A percentile compares a stretch with the other conserved stretches of the same genome.
Evolutionary conservation across 371 early-diverging fungal species (phyloP).

Genomic region (Entomophthora muscae): DNA sequence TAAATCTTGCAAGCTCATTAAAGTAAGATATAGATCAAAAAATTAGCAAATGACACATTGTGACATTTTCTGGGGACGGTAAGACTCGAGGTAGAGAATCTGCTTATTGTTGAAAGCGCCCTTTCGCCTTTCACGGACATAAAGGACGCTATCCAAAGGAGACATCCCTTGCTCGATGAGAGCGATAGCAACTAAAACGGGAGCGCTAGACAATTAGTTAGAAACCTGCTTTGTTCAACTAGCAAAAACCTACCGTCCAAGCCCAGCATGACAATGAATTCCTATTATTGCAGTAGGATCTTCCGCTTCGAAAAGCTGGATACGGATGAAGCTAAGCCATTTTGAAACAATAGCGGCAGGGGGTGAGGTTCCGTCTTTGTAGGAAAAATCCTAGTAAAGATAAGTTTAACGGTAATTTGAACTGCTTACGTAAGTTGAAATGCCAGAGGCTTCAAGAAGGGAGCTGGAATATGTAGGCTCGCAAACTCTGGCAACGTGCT

Average conservation of each 20-base stretch:
- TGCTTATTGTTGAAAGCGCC: slow-evolving; percentile 72
- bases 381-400: neutral
- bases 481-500: slow-evolving; percentile 75
- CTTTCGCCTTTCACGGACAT: slow-evolving; percentile 48
- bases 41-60: slow-evolving; percentile 11
- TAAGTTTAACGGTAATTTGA: slow-evolving; percentile 18
- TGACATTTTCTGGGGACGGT: slow-evolving; percentile 18
- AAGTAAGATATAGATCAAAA: no score
- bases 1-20: no score
- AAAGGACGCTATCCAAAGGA: slow-evolving; percentile 57
- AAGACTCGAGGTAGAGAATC: slow-evolving; percentile 47
- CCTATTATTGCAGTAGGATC: slow-evolving; percentile 38
- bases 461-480: slow-evolving; percentile 66
- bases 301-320: slow-evolving; percentile 18
- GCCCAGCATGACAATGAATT: slow-evolving; percentile 74
- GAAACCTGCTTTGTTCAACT: neutral
- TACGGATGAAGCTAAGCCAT: slow-evolving; percentile 53
- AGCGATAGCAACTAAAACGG: slow-evolving; percentile 56
- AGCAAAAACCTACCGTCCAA: slow-evolving; percentile 34
- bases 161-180: slow-evolving; percentile 65
- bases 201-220: slow-evolving; percentile 23
- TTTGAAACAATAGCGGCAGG: slow-evolving; percentile 38
- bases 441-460: slow-evolving; percentile 23
- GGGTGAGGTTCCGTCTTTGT: slow-evolving; percentile 59
- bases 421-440: slow-evolving; percentile 26